Base-by-base conservation (phyloP, 2,329 filamentous ascomycete genomes). In the Fusarium decemcellulare region DNA sequence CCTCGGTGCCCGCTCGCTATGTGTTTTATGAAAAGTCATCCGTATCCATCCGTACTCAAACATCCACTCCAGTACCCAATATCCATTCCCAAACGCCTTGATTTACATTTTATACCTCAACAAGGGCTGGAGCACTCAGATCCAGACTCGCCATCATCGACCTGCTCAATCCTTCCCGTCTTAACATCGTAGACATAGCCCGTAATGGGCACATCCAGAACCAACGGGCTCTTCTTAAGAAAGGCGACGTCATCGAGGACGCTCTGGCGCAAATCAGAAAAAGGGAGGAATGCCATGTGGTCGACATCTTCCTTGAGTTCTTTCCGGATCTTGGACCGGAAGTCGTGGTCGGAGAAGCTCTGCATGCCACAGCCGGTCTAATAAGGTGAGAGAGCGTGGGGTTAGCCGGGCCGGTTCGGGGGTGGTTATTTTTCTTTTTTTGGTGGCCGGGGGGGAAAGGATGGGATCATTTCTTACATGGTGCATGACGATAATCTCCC, bases 131-230 rank as follows among this genome's bases (percentile, higher is more conserved):
- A 71, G 11, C 68, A 71, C 2, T 70, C 67, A 5, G 67, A 65
- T 0, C 37, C 53, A 15, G 54, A 57, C n/a, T 61, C 67, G 4
- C 43, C 55, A 6, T 68, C 68, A 3, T 66, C 68, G 34, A 80
- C 74, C 57, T 74, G 73, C 44, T 77, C 73, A 57, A 81, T 77
- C 77, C 84, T 90, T 0, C 92, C 93, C 1, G 88, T 93, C 82
- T 93, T 89, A 43, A 95, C 91, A 73, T 94, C 90, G 80, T 94
- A 95, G 3, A 95, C 81, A 88, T 92, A 95, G 1, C 93, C 93
- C 7, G 87, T 92, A 47, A 95, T 84, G 0, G 81, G 80, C 5
- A 93, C 85, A 29, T 90, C 83, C 18, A 90, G 82, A 6, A 95
- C 83, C 15, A 91, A 82, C 57, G 86, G 86, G 50, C 84, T 87